These are phyloP conservation scores for Syncephalastrum contaminatum DNA, from an alignment of 371 early-diverging fungal genomes.

Conservation along the genomic window DNA sequence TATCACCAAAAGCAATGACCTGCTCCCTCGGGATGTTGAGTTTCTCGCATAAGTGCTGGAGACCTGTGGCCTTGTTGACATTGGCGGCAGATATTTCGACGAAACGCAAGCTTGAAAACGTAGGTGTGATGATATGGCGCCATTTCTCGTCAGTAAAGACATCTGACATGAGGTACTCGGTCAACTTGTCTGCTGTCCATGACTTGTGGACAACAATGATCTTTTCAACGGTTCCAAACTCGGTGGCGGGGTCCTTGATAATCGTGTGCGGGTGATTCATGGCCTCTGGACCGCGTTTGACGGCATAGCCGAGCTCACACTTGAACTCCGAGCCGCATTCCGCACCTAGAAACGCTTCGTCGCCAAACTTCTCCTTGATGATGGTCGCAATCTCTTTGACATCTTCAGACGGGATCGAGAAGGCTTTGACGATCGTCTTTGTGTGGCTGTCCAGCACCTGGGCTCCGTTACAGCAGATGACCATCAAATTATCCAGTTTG, in stretches of 20 bases:
- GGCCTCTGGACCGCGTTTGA: constrained; percentile 14
- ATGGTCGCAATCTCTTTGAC: constrained; percentile 20
- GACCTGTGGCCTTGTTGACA: constrained; percentile 50
- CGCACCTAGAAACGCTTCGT: constrained; percentile 30
- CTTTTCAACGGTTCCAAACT: constrained; percentile 34
- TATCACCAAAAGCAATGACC: constrained; percentile 56
- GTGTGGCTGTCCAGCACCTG: constrained; percentile 33
- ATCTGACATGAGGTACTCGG: constrained; percentile 21
- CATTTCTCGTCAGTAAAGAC: constrained; percentile 28
- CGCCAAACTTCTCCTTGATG: constrained; percentile 26
- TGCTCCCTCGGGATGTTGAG: constrained; percentile 21
- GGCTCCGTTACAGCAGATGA: constrained; percentile 41
- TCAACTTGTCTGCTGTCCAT: constrained; percentile 27
- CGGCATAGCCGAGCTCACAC: constrained; percentile 33
- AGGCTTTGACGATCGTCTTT: constrained; percentile 27
- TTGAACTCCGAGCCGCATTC: constrained; percentile 33
- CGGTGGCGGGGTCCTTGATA: constrained; percentile 18
- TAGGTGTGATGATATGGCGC: constrained; percentile 27
- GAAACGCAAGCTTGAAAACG: constrained; percentile 46
- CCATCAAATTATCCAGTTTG: constrained; percentile 21
- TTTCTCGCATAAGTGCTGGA: constrained; percentile 34
- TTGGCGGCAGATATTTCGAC: constrained; percentile 55
- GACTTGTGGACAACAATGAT: constrained; percentile 34
- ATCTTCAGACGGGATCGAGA: constrained; percentile 27
- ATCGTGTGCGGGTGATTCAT: constrained; percentile 21